These are phyloP conservation scores for Ceriops tagal DNA, from an alignment of 345 rosid species.

Conservation along the genomic window DNA sequence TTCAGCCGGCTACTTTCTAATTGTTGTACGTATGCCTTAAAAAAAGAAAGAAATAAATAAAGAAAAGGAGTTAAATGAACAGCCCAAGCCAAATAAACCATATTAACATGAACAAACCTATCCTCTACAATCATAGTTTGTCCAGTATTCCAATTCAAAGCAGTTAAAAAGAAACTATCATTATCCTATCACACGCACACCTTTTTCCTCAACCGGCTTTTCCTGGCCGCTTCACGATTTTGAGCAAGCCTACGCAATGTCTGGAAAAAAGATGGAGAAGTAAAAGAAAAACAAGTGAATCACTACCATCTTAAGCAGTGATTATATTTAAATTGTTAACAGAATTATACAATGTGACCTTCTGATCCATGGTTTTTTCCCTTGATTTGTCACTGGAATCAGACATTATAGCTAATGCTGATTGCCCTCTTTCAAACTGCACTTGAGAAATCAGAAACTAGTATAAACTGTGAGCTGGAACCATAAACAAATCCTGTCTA, in stretches of 20 bases:
- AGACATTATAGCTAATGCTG: conserved; percentile 42
- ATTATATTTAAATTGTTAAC: background rate
- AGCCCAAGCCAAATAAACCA: background rate
- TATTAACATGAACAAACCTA: background rate
- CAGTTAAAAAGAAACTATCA: background rate
- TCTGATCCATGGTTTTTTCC: conserved; percentile 76
- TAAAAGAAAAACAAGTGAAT: conserved; percentile 5
- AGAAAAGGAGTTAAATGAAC: background rate
- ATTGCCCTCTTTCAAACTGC: conserved; percentile 70
- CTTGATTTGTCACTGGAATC: conserved; percentile 93
- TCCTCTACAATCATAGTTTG: background rate
- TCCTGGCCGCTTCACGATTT: conserved; percentile 98
- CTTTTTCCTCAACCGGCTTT: conserved; percentile 91
- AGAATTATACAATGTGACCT: conserved; percentile 40
- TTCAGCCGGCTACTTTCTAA: conserved; percentile 88
- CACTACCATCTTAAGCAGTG: background rate
- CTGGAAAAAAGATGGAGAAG: conserved; percentile 32
- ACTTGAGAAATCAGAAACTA: conserved; percentile 9
- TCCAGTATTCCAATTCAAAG: background rate
- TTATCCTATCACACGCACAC: conserved; percentile 29
- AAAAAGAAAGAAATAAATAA: background rate
- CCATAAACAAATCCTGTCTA: conserved; percentile 3
- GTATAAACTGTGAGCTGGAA: conserved; percentile 12
- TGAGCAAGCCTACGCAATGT: conserved; percentile 95
- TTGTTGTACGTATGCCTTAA: conserved; percentile 88